A percentile compares a stretch with the other conserved stretches of the same genome.
These are phyloP conservation scores for Fistulina hepatica DNA, from an alignment of 1,284 basidiomycete species.

Conservation along the genomic window DNA sequence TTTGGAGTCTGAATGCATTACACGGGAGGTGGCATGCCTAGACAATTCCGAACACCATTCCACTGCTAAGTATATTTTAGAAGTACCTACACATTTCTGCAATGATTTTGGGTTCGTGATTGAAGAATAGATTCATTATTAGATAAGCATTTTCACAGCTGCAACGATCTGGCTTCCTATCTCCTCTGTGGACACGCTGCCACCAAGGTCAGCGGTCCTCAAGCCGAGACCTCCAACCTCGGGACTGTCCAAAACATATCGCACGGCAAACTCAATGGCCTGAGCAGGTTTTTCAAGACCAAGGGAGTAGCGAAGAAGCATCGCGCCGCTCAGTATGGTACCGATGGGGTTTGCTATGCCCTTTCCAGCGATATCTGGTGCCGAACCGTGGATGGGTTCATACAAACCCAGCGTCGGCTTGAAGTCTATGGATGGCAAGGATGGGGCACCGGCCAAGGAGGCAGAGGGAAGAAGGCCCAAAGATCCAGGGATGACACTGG, in stretches of 20 bases:
- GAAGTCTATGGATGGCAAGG: conserved; percentile 57
- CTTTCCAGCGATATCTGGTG: conserved; percentile 92
- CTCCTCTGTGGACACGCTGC: conserved; percentile 62
- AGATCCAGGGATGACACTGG: conserved; percentile 95
- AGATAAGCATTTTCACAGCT: conserved; percentile 58
- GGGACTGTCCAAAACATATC: conserved; percentile 74
- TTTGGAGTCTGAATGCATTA: conserved; percentile 43
- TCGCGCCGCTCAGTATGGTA: conserved; percentile 91
- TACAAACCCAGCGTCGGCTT: conserved; percentile 80
- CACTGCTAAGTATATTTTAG: too few species aligned
- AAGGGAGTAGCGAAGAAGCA: conserved; percentile 93
- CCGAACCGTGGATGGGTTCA: conserved; percentile 94
- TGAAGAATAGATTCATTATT: too few species aligned
- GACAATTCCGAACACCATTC: too few species aligned
- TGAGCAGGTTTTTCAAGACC: conserved; percentile 76
- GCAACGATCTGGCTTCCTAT: conserved; percentile 82
- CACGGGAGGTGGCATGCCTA: too few species aligned
- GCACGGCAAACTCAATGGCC: conserved; percentile 82
- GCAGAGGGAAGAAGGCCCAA: conserved; percentile 94
- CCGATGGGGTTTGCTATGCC: conserved; percentile 97
- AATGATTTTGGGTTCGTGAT: too few species aligned
- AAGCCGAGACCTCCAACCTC: conserved; percentile 68
- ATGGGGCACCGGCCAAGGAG: conserved; percentile 86
- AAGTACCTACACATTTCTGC: too few species aligned
- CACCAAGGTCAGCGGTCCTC: conserved; percentile 85